Conservation (phyloP, 2,329 filamentous ascomycete species). For the Amphichorda felina region DNA sequence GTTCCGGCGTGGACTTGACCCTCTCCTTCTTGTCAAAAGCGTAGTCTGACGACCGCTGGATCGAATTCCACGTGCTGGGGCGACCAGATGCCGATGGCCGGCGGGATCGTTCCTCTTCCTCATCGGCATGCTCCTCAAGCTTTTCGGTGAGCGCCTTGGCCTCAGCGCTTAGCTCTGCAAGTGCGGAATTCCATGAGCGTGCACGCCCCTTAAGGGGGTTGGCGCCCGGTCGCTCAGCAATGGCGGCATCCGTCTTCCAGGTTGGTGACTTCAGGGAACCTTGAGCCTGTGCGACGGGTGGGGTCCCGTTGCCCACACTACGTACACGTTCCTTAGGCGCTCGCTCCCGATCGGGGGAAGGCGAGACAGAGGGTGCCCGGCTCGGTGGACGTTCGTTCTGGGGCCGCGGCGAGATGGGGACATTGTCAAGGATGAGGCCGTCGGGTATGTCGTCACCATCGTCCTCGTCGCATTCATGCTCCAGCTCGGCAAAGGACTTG, state of each 20-base stretch:
- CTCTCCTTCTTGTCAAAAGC: constrained; percentile 34
- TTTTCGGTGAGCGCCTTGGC: constrained; percentile 66
- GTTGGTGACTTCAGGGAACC: constrained; percentile 47
- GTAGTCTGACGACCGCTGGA: constrained; percentile 17
- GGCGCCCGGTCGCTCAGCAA: constrained; percentile 18
- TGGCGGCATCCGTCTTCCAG: constrained; percentile 25
- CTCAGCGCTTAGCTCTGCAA: constrained; percentile 58
- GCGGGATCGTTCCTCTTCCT: constrained; percentile 29
- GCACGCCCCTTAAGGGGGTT: constrained; percentile 42
- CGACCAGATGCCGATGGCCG: constrained; percentile 18
- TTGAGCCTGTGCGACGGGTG: constrained; percentile 43
- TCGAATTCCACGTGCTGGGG: constrained; percentile 27
- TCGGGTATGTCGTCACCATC: constrained; percentile 70
- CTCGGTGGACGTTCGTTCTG: constrained; percentile 42
- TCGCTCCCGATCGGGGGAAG: constrained; percentile 42
- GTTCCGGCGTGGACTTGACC: constrained; percentile 54
- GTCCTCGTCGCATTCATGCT: constrained; percentile 66
- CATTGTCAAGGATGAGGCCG: constrained; percentile 68
- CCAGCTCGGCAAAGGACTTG: constrained; percentile 59
- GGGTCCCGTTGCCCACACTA: constrained; percentile 53
- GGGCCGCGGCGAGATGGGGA: constrained; percentile 67
- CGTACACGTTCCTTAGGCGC: constrained; percentile 36
- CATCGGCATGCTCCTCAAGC: constrained; percentile 66
- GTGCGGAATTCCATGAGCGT: constrained; percentile 64
- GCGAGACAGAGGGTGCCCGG: constrained; percentile 37